phyloP scores from a whole-genome alignment of 2,329 filamentous ascomycete genomes.

The Epichloe elymi region DNA sequence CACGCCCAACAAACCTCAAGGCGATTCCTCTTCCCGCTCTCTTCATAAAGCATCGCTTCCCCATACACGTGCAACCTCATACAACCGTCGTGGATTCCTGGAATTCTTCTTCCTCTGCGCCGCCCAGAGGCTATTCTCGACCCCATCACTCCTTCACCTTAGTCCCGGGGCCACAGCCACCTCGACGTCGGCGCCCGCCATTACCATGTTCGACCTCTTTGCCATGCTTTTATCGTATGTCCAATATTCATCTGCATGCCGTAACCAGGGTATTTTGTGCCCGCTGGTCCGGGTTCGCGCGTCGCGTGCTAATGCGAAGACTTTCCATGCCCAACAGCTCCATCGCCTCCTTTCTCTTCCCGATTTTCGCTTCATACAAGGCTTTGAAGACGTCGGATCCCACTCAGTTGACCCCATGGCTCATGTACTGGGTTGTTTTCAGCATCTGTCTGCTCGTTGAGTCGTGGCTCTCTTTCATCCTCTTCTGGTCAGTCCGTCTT shows the following conservation, averaged over 20 bases:
- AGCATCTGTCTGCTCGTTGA: constrained; percentile 71
- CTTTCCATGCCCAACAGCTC: constrained; percentile 42
- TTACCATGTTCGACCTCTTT: constrained; percentile 66
- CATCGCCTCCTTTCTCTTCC: constrained; percentile 79
- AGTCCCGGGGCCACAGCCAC: constrained; percentile 9
- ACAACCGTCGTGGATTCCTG: too few species aligned
- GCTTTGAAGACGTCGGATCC: constrained; percentile 87
- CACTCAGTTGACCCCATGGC: constrained; percentile 84
- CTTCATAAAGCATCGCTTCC: neutral
- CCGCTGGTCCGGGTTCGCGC: neutral
- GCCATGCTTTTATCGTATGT: constrained; percentile 67
- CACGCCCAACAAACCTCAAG: too few species aligned
- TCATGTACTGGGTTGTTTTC: constrained; percentile 98
- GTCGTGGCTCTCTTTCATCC: constrained; percentile 76
- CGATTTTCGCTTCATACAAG: constrained; percentile 95
- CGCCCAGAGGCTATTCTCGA: neutral
- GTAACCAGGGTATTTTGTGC: constrained; percentile 5
- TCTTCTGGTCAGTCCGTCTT: constrained; percentile 50
- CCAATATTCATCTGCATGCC: constrained; percentile 9
- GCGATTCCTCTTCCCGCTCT: too few species aligned
- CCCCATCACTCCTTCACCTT: neutral
- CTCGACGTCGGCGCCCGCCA: constrained; percentile 9
- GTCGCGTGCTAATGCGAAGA: constrained; percentile 1
- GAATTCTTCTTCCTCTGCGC: neutral
- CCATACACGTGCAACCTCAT: neutral